Percentiles rank a stretch among this genome's conserved stretches.
phyloP scores from a whole-genome alignment of 129 eudicot species.

The Tanacetum coccineum region DNA sequence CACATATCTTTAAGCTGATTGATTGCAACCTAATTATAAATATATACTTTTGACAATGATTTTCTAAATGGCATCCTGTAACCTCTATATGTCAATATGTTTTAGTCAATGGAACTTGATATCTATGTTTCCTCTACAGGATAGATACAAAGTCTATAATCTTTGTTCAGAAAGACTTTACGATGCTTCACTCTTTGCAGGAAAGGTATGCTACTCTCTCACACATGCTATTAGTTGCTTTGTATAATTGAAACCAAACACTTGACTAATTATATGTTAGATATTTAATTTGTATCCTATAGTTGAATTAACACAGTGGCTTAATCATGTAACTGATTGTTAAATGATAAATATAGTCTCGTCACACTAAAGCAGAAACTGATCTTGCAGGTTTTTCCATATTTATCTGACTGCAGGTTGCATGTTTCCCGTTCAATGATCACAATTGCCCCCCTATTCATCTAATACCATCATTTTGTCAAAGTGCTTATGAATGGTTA shows the following conservation, averaged over 20 bases:
- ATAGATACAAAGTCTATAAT: constrained; percentile 92
- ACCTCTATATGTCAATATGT: background rate
- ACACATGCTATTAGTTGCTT: background rate
- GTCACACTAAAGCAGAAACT: constrained; percentile 26
- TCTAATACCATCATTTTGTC: constrained; percentile 73
- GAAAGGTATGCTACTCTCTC: constrained; percentile 54
- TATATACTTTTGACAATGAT: background rate
- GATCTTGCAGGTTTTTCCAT: constrained; percentile 33
- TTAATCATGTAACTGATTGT: too few relatives aligned
- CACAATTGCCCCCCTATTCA: constrained; percentile 98
- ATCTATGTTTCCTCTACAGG: constrained; percentile 47
- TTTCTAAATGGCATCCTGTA: constrained; percentile 4
- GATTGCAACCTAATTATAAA: background rate
- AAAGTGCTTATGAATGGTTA: constrained; percentile 92
- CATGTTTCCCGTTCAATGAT: constrained; percentile 89
- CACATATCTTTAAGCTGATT: background rate
- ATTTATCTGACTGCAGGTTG: constrained; percentile 63
- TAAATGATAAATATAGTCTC: too few relatives aligned
- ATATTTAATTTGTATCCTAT: too few relatives aligned
- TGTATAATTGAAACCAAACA: background rate
- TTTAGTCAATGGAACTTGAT: constrained; percentile 8
- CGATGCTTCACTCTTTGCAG: constrained; percentile 86
- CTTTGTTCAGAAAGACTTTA: constrained; percentile 95
- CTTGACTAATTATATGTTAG: too few relatives aligned
- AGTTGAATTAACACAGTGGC: too few relatives aligned